Conservation (phyloP, 805 yeast species). For the Metschnikowia kunwiensis region DNA sequence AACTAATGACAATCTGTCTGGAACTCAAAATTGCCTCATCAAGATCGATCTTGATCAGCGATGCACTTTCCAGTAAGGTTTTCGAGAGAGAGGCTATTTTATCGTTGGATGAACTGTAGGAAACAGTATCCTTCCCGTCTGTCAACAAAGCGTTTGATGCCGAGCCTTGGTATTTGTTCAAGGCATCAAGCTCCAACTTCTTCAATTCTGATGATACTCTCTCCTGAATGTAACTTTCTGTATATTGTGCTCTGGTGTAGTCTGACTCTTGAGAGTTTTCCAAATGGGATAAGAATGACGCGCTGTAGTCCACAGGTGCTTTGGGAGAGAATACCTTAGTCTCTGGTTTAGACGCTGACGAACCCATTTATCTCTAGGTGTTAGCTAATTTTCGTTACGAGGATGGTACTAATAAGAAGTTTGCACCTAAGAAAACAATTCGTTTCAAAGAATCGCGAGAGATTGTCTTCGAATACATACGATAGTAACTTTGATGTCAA, state of each 20-base stretch:
- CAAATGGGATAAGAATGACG: constrained; percentile 59
- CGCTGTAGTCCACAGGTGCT: constrained; percentile 66
- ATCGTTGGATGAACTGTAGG: constrained; percentile 35
- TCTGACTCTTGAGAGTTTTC: constrained; percentile 64
- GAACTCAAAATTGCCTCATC: constrained; percentile 42
- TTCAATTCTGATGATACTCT: constrained; percentile 58
- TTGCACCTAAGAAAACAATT: no score
- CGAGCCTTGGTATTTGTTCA: constrained; percentile 49
- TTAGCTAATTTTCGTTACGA: no score
- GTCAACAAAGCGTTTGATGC: constrained; percentile 42
- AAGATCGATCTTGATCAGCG: constrained; percentile 31
- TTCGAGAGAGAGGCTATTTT: constrained; percentile 39
- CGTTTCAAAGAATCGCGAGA: neutral
- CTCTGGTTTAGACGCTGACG: constrained; percentile 58
- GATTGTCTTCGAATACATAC: no score
- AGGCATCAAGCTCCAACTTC: constrained; percentile 51
- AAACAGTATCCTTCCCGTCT: constrained; percentile 30
- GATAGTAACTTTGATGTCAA: no score
- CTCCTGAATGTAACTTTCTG: constrained; percentile 63
- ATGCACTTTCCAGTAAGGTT: constrained; percentile 33
- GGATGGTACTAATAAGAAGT: no score
- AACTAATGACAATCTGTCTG: constrained; percentile 50
- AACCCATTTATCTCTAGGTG: constrained; percentile 45
- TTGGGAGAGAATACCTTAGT: constrained; percentile 64
- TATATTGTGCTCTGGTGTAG: constrained; percentile 66